Conservation (phyloP, 805 yeast genomes). For the Candida railenensis region DNA sequence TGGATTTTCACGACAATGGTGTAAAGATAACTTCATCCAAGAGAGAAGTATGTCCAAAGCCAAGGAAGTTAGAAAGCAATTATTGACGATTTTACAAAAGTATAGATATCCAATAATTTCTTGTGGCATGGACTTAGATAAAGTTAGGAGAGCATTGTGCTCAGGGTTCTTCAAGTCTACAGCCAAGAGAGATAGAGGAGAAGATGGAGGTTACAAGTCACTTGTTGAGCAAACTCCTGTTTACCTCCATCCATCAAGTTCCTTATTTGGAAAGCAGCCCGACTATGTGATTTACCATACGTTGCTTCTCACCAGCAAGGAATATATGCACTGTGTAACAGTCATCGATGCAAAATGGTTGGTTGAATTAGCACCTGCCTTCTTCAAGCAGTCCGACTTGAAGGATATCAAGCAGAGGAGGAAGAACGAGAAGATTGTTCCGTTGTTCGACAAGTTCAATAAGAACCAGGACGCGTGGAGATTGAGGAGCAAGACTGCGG, state of each 20-base stretch:
- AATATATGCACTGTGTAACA: conserved; percentile 88
- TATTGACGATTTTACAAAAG: conserved; percentile 54
- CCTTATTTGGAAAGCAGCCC: conserved; percentile 60
- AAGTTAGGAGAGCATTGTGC: conserved; percentile 59
- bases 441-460: conserved; percentile 61
- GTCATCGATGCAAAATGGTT: conserved; percentile 84
- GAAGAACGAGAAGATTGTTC: conserved; percentile 66
- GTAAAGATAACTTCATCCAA: conserved; percentile 77
- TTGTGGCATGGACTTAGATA: conserved; percentile 56
- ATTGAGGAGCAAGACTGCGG: conserved; percentile 44
- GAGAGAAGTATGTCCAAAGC: conserved; percentile 75
- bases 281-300: conserved; percentile 84
- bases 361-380: conserved; percentile 65
- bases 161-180: conserved; percentile 69
- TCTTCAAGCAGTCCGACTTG: conserved; percentile 63
- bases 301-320: conserved; percentile 76
- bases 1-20: conserved; percentile 68
- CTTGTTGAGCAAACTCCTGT: conserved; percentile 71
- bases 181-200: conserved; percentile 51
- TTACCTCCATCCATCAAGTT: conserved; percentile 83
- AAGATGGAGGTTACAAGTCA: conserved; percentile 54
- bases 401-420: conserved; percentile 48
- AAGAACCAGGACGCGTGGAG: conserved; percentile 75
- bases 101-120: conserved; percentile 44
- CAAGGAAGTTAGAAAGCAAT: conserved; percentile 74